Evolutionary conservation across 2,329 filamentous ascomycete genomes (phyloP).

Genomic region (Fusarium sp.): DNA sequence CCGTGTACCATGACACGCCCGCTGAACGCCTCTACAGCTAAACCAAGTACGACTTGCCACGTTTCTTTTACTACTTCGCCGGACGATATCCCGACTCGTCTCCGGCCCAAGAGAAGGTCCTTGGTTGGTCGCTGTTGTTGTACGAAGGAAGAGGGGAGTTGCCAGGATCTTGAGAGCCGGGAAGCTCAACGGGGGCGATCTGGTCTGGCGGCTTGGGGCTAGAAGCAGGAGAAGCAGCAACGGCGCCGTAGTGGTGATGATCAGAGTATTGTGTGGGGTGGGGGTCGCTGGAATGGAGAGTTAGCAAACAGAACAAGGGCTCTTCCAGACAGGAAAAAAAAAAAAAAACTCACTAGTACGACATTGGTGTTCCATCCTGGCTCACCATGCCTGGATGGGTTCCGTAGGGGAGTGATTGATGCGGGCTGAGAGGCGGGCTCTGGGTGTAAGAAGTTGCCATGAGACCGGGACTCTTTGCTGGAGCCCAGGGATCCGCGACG

Average conservation of each 20-base stretch:
- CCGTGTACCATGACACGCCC: slow-evolving; percentile 19
- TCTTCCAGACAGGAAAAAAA: too few relatives aligned
- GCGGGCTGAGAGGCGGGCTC: slow-evolving; percentile 49
- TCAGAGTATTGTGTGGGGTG: slow-evolving; percentile 2
- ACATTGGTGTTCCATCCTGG: slow-evolving; percentile 35
- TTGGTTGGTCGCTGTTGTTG: slow-evolving; percentile 13
- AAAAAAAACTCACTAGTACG: slow-evolving; percentile 48
- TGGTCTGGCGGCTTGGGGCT: slow-evolving; percentile 36
- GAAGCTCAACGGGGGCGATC: slow-evolving; percentile 48
- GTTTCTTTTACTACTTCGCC: slow-evolving; percentile 21
- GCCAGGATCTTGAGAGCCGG: slow-evolving; percentile 44
- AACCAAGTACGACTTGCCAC: slow-evolving; percentile 14
- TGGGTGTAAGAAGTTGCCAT: slow-evolving; percentile 47
- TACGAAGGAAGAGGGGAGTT: slow-evolving; percentile 51
- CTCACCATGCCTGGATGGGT: slow-evolving; percentile 33
- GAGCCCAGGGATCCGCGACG: slow-evolving; percentile 31
- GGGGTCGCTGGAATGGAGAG: slow-evolving; percentile 21
- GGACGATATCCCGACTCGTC: slow-evolving; percentile 44
- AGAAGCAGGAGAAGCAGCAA: slow-evolving; percentile 21
- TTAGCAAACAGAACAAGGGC: slow-evolving; percentile 10
- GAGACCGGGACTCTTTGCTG: slow-evolving; percentile 32
- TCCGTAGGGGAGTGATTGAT: slow-evolving; percentile 35
- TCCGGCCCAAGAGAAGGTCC: slow-evolving; percentile 47
- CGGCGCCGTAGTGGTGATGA: slow-evolving; percentile 5
- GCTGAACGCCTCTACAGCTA: slow-evolving; percentile 16